Evolutionary conservation across 1,284 basidiomycete species (phyloP), one percentile per base, ranked within the genome.

Genomic region (Blastosporella zonata): DNA sequence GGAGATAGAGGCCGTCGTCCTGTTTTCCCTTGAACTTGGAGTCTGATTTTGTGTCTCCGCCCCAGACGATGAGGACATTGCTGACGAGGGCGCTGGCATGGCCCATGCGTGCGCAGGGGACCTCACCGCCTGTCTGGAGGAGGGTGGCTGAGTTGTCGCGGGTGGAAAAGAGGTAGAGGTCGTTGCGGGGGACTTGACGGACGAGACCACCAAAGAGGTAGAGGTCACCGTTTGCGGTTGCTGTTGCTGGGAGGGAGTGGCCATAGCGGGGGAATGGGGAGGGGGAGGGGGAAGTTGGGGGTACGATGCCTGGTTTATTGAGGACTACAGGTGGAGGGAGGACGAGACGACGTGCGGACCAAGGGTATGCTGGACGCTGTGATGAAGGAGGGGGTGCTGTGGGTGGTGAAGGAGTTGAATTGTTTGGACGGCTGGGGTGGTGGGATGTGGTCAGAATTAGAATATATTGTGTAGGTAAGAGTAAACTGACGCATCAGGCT

Each of bases 171-270:
- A 93, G 75, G 69, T 97, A 99, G 41, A 99, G 77, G 69, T 99
- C 97, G 69, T 98, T 98, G 57, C 89, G 82, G 42, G 95, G 89
- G 27, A 82, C 75, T 64, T 99, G 96, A 35, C 88, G 82, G 13
- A 99, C 95, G 45, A 99, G 84, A 55, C 97, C 97, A 59, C 97
- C 97, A 62, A 99, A 99, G 50, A 99, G 79, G 69, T 94, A 95
- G 56, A 99, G 82, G 62, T 99, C 95, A 20, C 96, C 96, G 6
- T 77, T 81, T 15, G 81, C 65, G 9, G 88, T 89, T 1, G 91
- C 83, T 38, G 81, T 83, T 10, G 91, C 82, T 18, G 97, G 96
- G n/a, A 97, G 81, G 2, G 95, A 90, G 62, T 97, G 93, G 9
- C 97, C 97, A 64, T 99, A 99, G 47, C 97, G 87, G 12, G 97